Evolutionary conservation across 768 basidiomycete genomes (phyloP).

Genomic region (Candolleomyces efflorescens): DNA sequence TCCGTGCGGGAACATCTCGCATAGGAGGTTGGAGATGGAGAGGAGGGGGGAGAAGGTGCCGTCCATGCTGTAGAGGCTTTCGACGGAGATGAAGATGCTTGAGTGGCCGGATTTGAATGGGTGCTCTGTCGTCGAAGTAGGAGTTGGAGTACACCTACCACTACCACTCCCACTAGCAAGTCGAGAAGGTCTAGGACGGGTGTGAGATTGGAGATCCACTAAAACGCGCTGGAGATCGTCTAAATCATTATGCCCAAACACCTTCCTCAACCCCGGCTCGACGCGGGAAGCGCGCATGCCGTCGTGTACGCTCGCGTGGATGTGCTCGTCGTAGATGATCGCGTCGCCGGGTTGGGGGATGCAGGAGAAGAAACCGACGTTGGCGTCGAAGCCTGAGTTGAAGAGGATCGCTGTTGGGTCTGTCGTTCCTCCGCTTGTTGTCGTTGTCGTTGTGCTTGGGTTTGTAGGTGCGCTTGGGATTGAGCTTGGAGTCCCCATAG

Average conservation of each 20-base stretch:
- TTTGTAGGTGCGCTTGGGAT: no score
- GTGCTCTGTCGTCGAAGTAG: constrained; percentile 24
- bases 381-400: constrained; percentile 93
- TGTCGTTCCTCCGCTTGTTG: background rate
- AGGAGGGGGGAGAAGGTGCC: constrained; percentile 80
- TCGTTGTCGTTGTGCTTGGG: no score
- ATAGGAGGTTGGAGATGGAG: constrained; percentile 59
- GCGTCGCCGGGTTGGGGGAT: constrained; percentile 77
- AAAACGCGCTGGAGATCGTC: constrained; percentile 44
- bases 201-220: constrained; percentile 23
- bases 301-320: constrained; percentile 91
- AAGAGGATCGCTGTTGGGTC: constrained; percentile 59
- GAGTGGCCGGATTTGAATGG: constrained; percentile 30
- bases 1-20: constrained; percentile 53
- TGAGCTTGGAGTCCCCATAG: background rate
- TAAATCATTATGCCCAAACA: constrained; percentile 76
- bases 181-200: no score
- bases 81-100: constrained; percentile 78
- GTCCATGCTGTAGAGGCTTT: constrained; percentile 95
- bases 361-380: constrained; percentile 79
- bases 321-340: constrained; percentile 79
- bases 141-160: no score
- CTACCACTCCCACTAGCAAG: no score
- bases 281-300: constrained; percentile 72
- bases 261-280: constrained; percentile 24